Evolutionary conservation across 164 flowering plant genomes (phyloP), one percentile per base, ranked within the genome.

Genomic region (Warburgia ugandensis): DNA sequence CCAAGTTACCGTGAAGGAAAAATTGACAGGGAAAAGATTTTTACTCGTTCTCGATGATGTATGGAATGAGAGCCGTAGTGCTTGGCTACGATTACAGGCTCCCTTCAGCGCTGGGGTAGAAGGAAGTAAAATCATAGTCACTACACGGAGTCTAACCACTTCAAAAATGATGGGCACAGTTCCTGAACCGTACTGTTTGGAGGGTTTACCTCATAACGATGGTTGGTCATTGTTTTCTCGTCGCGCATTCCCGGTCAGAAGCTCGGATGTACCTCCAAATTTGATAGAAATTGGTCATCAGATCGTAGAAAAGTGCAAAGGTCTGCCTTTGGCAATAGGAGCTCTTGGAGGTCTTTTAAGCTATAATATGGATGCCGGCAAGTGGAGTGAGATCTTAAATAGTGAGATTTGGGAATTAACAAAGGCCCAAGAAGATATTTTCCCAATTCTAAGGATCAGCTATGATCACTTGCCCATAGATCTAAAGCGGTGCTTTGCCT

Each of bases 11-110:
- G 50, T 59, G 4, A 9, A 27, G 21, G 45, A 36, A 14, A 17
- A 20, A 13, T 29, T 59, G 9, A 12, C 3, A 12, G 63, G 43
- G 19, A 51, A 45, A 45, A 52, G 28, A 36, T 33, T 52, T 22
- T 21, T 59, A 11, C 44, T 52, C 8, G 63, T 59, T n/a, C 17
- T 59, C 16, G 63, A 59, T 59, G 56, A 52, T 36, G 51, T 59
- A n/a, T 52, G 56, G 57, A 59, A 21, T 37, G 63, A 45, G 27
- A 37, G 22, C 12, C 23, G 11, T 19, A 21, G 3, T n/a, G 45
- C 45, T 4, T 59, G 52, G 51, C 57, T 43, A 9, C 22, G 10
- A 1, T 37, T 59, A 16, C 21, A 4, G 7, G 23, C 11, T 35
- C 56, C 56, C 7, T 52, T 59, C 9, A 43, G 19, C 44, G 20